These are phyloP conservation scores for Parachlorella kessleri DNA, from an alignment of 139 green algal species.

Conservation along the genomic window DNA sequence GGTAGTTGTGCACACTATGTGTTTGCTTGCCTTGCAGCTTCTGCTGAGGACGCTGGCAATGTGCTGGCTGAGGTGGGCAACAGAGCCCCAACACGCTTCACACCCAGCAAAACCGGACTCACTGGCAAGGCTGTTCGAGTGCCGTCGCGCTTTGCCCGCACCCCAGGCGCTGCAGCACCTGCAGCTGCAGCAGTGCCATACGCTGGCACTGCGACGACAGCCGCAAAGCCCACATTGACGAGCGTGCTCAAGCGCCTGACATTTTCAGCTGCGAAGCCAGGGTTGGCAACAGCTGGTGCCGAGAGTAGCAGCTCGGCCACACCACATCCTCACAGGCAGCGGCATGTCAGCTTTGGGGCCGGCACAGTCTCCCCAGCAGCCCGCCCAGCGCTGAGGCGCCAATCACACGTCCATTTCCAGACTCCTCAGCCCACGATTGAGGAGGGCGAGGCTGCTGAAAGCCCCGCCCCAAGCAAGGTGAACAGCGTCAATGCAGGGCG, in stretches of 20 bases:
- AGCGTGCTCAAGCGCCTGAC: slow-evolving; percentile 19
- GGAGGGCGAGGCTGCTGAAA: neutral
- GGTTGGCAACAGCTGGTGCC: neutral
- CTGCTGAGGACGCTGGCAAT: too few species aligned
- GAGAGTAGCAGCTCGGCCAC: too few species aligned
- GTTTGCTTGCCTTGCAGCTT: too few species aligned
- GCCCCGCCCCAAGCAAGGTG: neutral
- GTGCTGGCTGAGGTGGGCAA: too few species aligned
- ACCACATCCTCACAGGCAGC: too few species aligned
- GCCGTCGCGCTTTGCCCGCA: slow-evolving; percentile 16
- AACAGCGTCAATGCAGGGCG: slow-evolving; percentile 32
- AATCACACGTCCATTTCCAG: neutral
- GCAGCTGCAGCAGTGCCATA: neutral
- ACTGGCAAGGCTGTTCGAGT: slow-evolving; percentile 11
- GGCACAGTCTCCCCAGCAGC: slow-evolving; percentile 15
- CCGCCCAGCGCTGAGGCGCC: neutral
- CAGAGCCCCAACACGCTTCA: too few species aligned
- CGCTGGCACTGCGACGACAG: slow-evolving; percentile 14
- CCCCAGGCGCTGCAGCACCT: slow-evolving; percentile 4
- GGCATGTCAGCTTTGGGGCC: slow-evolving; percentile 30
- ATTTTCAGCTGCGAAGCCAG: slow-evolving; percentile 6
- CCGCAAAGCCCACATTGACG: neutral
- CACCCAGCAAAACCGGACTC: slow-evolving; percentile 27
- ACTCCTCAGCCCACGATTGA: neutral
- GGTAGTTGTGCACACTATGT: too few species aligned